These are phyloP conservation scores for Turnera subulata DNA, from an alignment of 345 rosid species.

Conservation along the genomic window DNA sequence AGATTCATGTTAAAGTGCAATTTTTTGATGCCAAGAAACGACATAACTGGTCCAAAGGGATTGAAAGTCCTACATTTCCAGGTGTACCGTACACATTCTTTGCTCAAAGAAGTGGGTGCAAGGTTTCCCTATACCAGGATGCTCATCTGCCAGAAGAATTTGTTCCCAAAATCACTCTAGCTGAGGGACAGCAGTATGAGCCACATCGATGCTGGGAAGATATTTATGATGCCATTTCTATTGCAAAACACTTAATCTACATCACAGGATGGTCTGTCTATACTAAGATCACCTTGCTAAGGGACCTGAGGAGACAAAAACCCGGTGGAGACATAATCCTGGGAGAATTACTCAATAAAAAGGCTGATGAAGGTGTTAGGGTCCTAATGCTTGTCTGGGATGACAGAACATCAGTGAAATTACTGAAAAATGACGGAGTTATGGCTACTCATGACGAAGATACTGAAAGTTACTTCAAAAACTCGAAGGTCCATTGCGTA, in stretches of 20 bases:
- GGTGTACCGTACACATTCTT: conserved; percentile 53
- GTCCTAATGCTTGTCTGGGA: conserved; percentile 65
- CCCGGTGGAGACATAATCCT: conserved; percentile 34
- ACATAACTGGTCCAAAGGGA: conserved; percentile 43
- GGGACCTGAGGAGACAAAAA: conserved; percentile 36
- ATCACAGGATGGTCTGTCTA: conserved; percentile 54
- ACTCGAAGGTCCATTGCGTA: conserved; percentile 41
- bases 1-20: conserved; percentile 38
- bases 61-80: conserved; percentile 28
- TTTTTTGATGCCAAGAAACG: conserved; percentile 28
- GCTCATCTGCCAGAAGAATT: conserved; percentile 41
- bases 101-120: conserved; percentile 39
- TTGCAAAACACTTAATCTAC: conserved; percentile 48
- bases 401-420: conserved; percentile 44
- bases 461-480: conserved; percentile 36
- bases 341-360: conserved; percentile 51
- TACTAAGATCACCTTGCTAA: conserved; percentile 36
- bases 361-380: conserved; percentile 44
- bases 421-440: conserved; percentile 48
- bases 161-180: conserved; percentile 30
- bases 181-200: conserved; percentile 28
- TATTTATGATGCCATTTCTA: conserved; percentile 40
- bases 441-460: conserved; percentile 64
- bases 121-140: conserved; percentile 53
- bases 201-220: conserved; percentile 50